Percentiles rank a stretch among this genome's conserved stretches.
phyloP scores from a whole-genome alignment of 1,284 basidiomycete genomes.

The Porodaedalea pini region DNA sequence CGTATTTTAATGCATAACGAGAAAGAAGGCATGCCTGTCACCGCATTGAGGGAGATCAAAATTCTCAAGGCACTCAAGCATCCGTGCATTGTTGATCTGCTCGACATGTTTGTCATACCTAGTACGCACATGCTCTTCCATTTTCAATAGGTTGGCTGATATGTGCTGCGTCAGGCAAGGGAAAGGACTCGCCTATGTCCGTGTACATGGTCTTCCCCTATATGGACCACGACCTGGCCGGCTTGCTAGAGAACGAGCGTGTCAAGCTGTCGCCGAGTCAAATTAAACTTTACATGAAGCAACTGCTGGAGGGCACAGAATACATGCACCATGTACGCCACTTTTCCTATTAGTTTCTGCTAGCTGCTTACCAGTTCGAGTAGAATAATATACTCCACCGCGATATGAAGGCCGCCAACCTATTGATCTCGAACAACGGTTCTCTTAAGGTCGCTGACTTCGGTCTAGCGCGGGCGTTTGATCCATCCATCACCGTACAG shows the following conservation, averaged over 20 bases:
- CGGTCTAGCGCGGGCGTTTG: constrained; percentile 84
- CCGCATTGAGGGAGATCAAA: constrained; percentile 97
- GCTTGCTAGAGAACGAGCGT: constrained; percentile 85
- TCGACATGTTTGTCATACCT: constrained; percentile 87
- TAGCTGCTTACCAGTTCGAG: constrained; percentile 15
- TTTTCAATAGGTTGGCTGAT: not conserved
- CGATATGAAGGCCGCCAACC: constrained; percentile 98
- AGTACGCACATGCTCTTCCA: constrained; percentile 41
- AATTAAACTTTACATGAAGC: constrained; percentile 95
- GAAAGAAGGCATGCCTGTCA: constrained; percentile 95
- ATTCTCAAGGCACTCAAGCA: constrained; percentile 90
- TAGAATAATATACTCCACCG: constrained; percentile 96
- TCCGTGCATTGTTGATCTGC: constrained; percentile 80
- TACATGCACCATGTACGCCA: constrained; percentile 85
- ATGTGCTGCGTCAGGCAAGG: constrained; percentile 44
- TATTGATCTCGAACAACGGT: constrained; percentile 88
- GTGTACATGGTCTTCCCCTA: constrained; percentile 99
- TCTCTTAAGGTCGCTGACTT: constrained; percentile 92
- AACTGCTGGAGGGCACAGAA: constrained; percentile 90
- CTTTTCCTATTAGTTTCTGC: constrained; percentile 13
- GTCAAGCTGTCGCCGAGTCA: constrained; percentile 78
- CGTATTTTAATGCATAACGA: constrained; percentile 95
- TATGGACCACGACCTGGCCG: constrained; percentile 99
- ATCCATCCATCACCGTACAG: constrained; percentile 43
- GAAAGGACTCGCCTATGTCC: constrained; percentile 66